Base-by-base conservation (phyloP, 257 asterid species). In the Leonotis leonurus region DNA sequence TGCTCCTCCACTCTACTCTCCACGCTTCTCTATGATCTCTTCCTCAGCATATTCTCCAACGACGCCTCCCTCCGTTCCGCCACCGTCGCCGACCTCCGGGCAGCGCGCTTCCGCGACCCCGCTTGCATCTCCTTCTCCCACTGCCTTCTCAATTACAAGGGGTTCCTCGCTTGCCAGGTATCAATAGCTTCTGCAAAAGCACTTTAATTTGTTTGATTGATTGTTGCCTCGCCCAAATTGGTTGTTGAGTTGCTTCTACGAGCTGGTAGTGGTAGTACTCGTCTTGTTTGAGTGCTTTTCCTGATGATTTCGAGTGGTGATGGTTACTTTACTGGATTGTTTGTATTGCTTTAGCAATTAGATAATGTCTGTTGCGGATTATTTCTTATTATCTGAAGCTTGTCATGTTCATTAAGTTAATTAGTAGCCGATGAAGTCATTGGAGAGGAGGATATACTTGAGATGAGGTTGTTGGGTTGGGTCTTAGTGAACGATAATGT, bases 1-100 rank as follows among this genome's bases (percentile, higher is more conserved):
- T 86, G 96, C 80, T 88, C 87, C 36, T 85, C 95, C 4, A 91
- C 98, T 43, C 87, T 91, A 8, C 88, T 85, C 25, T 86, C 98
- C 24, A 91, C 96, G 17, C 83, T 84, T 4, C 87, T 91, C 21
- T 86, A 86, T 25, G 96, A 91, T 55, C 80, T 91, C 55, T 91
- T 91, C 78, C 86, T 88, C 74, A 68, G 73, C 62, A 71, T 83
- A 56, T 84, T 91, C 65, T 84, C 96, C 51, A 83, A 24, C 62
- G 95, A 91, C 66, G 75, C 85, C 14, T 62, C 67, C 60, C 82
- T 91, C 68, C 91, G 96, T 57, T 74, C 87, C 56, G 95, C 95
- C 78, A 73, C 87, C 56, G 82, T 83, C 65, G 90, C 89, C 13
- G 95, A 86, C 72, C 56, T 84, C 33, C 72, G 85, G 20, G 95